Base-by-base conservation (phyloP, 2,329 filamentous ascomycete genomes). In the Davidsoniella eucalypti region DNA sequence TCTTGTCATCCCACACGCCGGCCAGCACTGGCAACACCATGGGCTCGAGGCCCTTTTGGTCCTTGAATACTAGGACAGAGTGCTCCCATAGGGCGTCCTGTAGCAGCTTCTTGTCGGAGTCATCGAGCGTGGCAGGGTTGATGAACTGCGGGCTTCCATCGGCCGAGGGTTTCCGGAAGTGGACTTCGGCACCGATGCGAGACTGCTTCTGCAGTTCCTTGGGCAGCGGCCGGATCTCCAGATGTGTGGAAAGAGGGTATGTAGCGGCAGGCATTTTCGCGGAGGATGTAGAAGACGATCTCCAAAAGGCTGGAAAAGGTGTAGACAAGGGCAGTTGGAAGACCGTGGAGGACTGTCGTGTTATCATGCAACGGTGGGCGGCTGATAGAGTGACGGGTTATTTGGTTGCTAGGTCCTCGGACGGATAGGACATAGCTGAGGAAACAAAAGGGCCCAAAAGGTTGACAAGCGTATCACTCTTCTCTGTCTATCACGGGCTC, bases 1-100 rank as follows among this genome's bases (percentile, higher is more conserved):
- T 26, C 18, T 45, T 50, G 25, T 53, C 51, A 43, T 53, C 51
- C 51, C 51, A 53, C 23, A 53, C 25, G 26, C 51, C 47, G 4
- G 51, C 51, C 37, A 53, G 25, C 9, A 26, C 38, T 8, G 47
- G 47, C 23, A 53, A 26, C 18, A 53, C 51, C 17, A 44, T 45
- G 12, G 51, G 51, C 6, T 50, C 36, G 16, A 53, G 45, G 2
- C 51, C 51, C 12, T 50, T 53, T 47, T 53, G 51, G 0, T 43
- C 29, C n/a, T 53, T 53, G 14, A 53, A 49, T 9, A 53, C 47
- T 10, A 53, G 21, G 7, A 53, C 51, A 5, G 51, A 53, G 26
- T 53, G 40, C 25, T 49, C 36, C 51, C 51, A 53, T 26, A 53
- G 12, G 1, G 41, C 51, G 14, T 41, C 29, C 36, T 50, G 47